These are phyloP conservation scores for Penicillium sumatraense DNA, from an alignment of 2,329 filamentous ascomycete species.

Conservation along the genomic window DNA sequence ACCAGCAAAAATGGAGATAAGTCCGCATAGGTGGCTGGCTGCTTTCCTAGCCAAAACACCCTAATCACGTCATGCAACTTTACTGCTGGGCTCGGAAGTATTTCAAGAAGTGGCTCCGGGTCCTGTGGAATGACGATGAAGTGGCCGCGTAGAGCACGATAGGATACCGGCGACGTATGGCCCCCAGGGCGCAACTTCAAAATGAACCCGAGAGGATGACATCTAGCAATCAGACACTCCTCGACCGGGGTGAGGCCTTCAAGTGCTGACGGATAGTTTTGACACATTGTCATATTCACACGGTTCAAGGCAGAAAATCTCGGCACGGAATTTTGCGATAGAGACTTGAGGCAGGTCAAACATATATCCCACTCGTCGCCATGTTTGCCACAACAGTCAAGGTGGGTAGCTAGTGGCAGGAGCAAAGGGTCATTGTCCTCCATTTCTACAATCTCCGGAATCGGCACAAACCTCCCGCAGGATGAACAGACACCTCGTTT, in stretches of 20 bases:
- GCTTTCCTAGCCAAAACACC: slow-evolving; percentile 11
- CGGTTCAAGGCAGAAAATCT: too few relatives aligned
- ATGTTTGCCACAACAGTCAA: too few relatives aligned
- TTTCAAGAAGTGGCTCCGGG: slow-evolving; percentile 14
- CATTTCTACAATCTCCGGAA: too few relatives aligned
- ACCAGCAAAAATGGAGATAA: slow-evolving; percentile 6
- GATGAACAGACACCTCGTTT: too few relatives aligned
- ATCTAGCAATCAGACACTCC: slow-evolving; percentile 4
- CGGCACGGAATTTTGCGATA: too few relatives aligned
- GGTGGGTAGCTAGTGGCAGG: too few relatives aligned
- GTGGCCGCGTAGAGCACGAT: slow-evolving; percentile 14
- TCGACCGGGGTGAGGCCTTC: slow-evolving; percentile 9
- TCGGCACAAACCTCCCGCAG: too few relatives aligned
- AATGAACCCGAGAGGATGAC: slow-evolving; percentile 5
- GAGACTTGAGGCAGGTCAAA: too few relatives aligned
- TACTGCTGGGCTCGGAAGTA: slow-evolving; percentile 8
- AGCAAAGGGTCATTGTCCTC: too few relatives aligned
- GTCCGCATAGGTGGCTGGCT: neutral
- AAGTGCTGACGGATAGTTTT: slow-evolving; percentile 5
- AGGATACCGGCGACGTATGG: neutral
- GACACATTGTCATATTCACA: too few relatives aligned
- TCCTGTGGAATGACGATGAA: slow-evolving; percentile 17
- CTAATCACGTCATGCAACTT: slow-evolving; percentile 4
- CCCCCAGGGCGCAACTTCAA: slow-evolving; percentile 9
- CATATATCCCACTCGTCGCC: too few relatives aligned